These are phyloP conservation scores for Beta vulgaris DNA, from an alignment of 148 eudicot genomes.

Conservation along the genomic window DNA sequence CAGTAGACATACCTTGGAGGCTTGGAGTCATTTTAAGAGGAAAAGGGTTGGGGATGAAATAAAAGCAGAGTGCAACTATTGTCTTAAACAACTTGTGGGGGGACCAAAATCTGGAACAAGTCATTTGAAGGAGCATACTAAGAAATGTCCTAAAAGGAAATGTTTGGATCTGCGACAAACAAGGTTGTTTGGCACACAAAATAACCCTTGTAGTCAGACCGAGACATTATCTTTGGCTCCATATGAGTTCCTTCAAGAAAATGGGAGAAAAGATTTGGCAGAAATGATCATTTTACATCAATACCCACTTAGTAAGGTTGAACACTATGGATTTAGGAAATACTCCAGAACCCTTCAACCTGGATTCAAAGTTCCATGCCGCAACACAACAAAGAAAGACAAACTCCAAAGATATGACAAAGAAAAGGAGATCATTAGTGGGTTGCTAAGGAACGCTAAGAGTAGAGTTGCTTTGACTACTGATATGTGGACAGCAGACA, in stretches of 20 bases:
- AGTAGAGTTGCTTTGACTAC: too few species aligned
- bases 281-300: conserved; percentile 5
- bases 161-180: neutral
- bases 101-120: neutral
- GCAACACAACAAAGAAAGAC: too few species aligned
- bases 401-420: too few species aligned
- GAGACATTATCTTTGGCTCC: neutral
- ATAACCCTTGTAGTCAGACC: neutral
- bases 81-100: too few species aligned
- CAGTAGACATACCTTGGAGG: too few species aligned
- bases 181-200: neutral
- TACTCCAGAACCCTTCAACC: neutral
- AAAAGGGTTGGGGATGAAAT: too few species aligned
- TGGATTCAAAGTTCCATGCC: neutral
- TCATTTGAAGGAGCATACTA: neutral
- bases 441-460: too few species aligned
- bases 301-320: neutral
- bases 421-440: too few species aligned
- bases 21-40: too few species aligned
- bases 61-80: too few species aligned
- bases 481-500: too few species aligned
- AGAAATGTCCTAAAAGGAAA: neutral
- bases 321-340: too few species aligned
- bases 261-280: neutral
- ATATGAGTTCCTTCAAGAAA: neutral